Base-by-base conservation (phyloP, 169 alveolate species). In the Eimeria necatrix region DNA sequence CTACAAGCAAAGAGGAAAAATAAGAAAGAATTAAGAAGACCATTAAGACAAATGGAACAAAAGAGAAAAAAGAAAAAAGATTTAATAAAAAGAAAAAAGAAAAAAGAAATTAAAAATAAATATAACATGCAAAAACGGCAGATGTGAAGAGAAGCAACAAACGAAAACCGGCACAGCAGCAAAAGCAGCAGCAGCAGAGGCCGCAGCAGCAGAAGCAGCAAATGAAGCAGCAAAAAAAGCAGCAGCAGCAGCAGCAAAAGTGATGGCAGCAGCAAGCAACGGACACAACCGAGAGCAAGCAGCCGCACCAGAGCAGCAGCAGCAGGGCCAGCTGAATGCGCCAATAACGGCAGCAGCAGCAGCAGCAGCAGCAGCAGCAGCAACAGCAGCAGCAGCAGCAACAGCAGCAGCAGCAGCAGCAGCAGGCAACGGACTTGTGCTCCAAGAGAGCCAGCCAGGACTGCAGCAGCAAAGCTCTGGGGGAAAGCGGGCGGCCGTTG, bases 381-480 rank as follows among this genome's bases (percentile, higher is more conserved):
- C 73, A 10, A 9, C 7, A 61, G 73, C 16, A 61, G 73, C 73
- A 61, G 52, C 52, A 73, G 84, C 84, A 26, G 84, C 84, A 24
- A 46, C 53, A 26, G 84, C 18, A 73, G 52, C 16, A 59, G 5
- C 80, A 68, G 22, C 80, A 24, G 80, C 80, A 68, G 80, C 16
- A 9, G 80, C 80, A 3, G 80, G 10, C 48, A 48, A 3, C 87
- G 59, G 18, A 78, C 87, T 46, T 78, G 60, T 26, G 64, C 26
- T 78, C 41, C 5, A 78, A 20, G 46, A 78, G 41, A 3, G 87
- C 8, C 32, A 78, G 60, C 87, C 87, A 78, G 1, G 64, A 16
- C 87, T 48, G 87, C 26, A 78, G 87, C 68, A 78, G 64, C 64
- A 78, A 20, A 4, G 87, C 87, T 32, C 64, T 78, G 49, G 87